Evolutionary conservation across 805 yeast species (phyloP), one percentile per base, ranked within the genome.

Genomic region (Starmerella apicola): DNA sequence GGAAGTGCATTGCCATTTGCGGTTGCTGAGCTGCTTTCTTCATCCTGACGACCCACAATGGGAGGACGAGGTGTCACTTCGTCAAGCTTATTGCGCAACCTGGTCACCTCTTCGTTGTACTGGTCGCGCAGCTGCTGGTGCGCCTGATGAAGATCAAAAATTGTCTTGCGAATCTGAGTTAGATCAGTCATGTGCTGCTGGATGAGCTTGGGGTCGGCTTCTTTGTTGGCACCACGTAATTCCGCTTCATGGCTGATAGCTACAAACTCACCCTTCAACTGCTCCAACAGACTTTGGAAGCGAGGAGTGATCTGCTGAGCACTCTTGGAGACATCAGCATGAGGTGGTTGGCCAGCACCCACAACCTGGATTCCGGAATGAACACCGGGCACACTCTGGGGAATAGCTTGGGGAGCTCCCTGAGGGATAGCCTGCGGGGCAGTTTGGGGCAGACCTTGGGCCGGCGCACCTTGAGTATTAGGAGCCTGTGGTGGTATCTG

Each of bases 81-180:
- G 53, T 84, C 95, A 50, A 88, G 68, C 58, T 85, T 95, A 48
- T 77, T 75, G 61, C 88, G 85, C 61, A 88, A 70, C 51, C 91
- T 70, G 57, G 74, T 66, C 41, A 91, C 81, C 63, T 88, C 97
- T 54, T 82, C 94, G 61, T 88, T 96, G 62, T 88, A 91, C 34
- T 86, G 85, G 56, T 88, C 96, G 64, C 88, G 86, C 72, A 91
- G 81, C 58, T 83, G 82, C 52, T 94, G 72, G 65, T 88, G 97
- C 29, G 94, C 88, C 71, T 79, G 73, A 61, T 88, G 96, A 54
- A 88, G 71, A 58, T 91, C 97, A 57, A 78, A 85, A 22, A 88
- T 94, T 9, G 95, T 83, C 56, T 85, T 93, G 55, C 95, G 74
- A 43, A 88, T 85, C 59, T 82, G 94, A 57, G 85, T 86, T 73